These are phyloP conservation scores for Amaranthus palmeri DNA, from an alignment of 148 eudicot genomes.

Conservation along the genomic window DNA sequence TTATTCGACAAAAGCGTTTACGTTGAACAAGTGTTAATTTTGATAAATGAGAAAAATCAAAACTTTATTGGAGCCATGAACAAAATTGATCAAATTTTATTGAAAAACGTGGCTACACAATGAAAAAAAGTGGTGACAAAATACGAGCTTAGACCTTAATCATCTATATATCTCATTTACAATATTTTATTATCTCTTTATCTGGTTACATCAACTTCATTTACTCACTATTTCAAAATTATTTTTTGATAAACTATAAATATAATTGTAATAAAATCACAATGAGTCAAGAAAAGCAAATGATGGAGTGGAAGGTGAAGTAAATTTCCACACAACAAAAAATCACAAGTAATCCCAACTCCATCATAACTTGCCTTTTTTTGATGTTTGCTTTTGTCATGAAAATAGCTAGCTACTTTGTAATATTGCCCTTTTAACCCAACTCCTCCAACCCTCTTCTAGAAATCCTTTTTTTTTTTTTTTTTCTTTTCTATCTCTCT, in stretches of 20 bases:
- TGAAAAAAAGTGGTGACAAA: too few species aligned
- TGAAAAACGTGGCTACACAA: too few species aligned
- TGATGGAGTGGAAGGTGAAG: conserved; percentile 57
- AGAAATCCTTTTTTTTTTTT: conserved; percentile 39
- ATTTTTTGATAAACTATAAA: too few species aligned
- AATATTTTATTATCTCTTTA: too few species aligned
- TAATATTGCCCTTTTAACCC: conserved; percentile 26
- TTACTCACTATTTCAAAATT: neutral
- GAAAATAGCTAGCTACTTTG: conserved; percentile 25
- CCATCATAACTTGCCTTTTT: conserved; percentile 8
- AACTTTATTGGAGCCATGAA: too few species aligned
- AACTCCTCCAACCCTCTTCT: conserved; percentile 37
- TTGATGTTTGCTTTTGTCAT: conserved; percentile 19
- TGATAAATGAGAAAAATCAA: too few species aligned
- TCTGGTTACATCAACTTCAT: too few species aligned
- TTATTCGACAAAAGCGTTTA: too few species aligned
- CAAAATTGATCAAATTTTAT: too few species aligned
- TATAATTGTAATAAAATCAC: neutral
- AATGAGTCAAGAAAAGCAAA: conserved; percentile 24
- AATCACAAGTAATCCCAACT: conserved; percentile 14
- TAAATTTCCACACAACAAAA: conserved; percentile 38
- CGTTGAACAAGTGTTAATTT: too few species aligned
- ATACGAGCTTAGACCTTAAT: too few species aligned
- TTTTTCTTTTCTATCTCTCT: conserved; percentile 10
- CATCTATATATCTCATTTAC: too few species aligned